A percentile compares a stretch with the other conserved stretches of the same genome.
Evolutionary conservation across 2,329 filamentous ascomycete genomes (phyloP).

Genomic region (Fusarium coffeatum): DNA sequence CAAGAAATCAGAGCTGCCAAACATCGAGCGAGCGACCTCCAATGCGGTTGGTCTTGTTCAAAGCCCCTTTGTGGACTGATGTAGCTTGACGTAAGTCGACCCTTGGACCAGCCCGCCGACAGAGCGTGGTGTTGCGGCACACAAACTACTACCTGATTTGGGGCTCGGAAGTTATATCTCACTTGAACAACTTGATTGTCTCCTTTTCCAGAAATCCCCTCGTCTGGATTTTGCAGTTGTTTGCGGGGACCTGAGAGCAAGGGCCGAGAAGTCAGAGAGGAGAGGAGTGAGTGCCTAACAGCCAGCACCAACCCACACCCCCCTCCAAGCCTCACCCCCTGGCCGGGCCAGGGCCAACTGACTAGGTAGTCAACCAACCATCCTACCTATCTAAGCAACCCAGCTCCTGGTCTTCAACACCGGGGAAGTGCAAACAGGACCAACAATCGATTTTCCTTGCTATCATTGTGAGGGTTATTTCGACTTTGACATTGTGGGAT

Average conservation of each 20-base stretch:
- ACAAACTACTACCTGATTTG: constrained; percentile 44
- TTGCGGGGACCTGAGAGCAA: constrained; percentile 41
- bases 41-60: constrained; percentile 40
- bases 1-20: constrained; percentile 15
- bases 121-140: constrained; percentile 41
- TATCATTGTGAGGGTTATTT: constrained; percentile 44
- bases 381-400: constrained; percentile 42
- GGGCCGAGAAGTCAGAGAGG: constrained; percentile 27
- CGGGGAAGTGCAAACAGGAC: constrained; percentile 41
- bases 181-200: constrained; percentile 37
- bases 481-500: constrained; percentile 46
- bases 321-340: constrained; percentile 42
- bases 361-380: constrained; percentile 44
- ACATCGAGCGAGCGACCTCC: constrained; percentile 32
- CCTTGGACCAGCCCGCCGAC: constrained; percentile 36
- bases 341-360: constrained; percentile 41
- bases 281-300: constrained; percentile 41
- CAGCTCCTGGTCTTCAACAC: constrained; percentile 40
- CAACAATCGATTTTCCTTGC: constrained; percentile 45
- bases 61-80: constrained; percentile 44
- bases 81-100: constrained; percentile 47
- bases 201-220: constrained; percentile 32
- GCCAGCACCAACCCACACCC: constrained; percentile 40
- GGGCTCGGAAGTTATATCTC: constrained; percentile 44
- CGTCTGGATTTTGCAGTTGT: constrained; percentile 38